Evolutionary conservation across 1,284 basidiomycete genomes (phyloP).

Genomic region (Tremellales sp.): DNA sequence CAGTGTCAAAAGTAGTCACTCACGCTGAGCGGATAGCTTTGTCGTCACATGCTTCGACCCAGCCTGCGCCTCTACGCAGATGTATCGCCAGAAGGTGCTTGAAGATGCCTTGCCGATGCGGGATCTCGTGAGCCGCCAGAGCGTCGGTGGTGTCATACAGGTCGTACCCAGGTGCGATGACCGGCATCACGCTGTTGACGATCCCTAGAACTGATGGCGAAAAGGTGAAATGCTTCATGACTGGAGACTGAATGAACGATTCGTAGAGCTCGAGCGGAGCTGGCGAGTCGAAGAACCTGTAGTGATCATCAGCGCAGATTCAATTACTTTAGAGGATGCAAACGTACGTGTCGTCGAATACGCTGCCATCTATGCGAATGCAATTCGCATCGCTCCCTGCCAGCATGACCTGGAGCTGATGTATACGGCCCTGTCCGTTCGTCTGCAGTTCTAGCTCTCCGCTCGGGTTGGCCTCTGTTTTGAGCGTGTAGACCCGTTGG

Average conservation of each 20-base stretch:
- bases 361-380: constrained; percentile 38
- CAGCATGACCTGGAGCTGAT: constrained; percentile 30
- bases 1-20: constrained; percentile 10
- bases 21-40: constrained; percentile 33
- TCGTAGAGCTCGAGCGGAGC: constrained; percentile 37
- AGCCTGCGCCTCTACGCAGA: constrained; percentile 27
- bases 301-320: background rate
- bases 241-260: constrained; percentile 35
- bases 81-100: constrained; percentile 46
- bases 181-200: constrained; percentile 32
- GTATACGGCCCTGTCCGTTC: constrained; percentile 28
- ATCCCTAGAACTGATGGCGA: constrained; percentile 36
- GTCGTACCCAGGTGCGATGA: constrained; percentile 24
- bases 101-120: constrained; percentile 19
- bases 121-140: constrained; percentile 1
- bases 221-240: constrained; percentile 43
- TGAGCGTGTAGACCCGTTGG: constrained; percentile 21
- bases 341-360: constrained; percentile 38
- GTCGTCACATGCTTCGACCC: constrained; percentile 31
- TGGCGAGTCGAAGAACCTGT: constrained; percentile 42
- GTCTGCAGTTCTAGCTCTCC: constrained; percentile 28
- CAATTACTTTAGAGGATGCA: background rate
- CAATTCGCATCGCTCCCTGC: constrained; percentile 32
- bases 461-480: constrained; percentile 15
- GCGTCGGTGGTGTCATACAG: constrained; percentile 28